Evolutionary conservation across 768 basidiomycete species (phyloP).

Genomic region (Kwoniella dejecticola): DNA sequence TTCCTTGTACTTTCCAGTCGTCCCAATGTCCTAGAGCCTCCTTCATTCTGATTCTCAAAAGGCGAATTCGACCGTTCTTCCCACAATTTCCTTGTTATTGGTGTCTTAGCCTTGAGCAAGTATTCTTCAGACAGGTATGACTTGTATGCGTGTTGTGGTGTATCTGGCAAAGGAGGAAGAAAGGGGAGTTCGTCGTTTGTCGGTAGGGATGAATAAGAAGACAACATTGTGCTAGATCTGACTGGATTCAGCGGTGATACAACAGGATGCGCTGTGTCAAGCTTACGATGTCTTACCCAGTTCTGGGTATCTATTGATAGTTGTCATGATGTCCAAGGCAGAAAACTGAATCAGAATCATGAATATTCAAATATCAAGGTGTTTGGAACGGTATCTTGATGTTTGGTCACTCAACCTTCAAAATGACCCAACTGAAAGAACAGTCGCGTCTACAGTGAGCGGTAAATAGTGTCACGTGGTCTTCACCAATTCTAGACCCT

Average conservation of each 20-base stretch:
- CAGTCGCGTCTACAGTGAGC: constrained; percentile 9
- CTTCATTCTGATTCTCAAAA: neutral
- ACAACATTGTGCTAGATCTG: constrained; percentile 2
- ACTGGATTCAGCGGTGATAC: neutral
- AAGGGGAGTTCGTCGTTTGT: constrained; percentile 24
- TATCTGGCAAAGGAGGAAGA: constrained; percentile 39
- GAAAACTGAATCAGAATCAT: neutral
- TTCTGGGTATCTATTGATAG: neutral
- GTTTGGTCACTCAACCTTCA: constrained; percentile 2
- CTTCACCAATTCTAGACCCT: no score
- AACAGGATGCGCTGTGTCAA: neutral
- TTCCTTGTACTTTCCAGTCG: neutral
- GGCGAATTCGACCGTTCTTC: constrained; percentile 1
- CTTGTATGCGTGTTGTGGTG: constrained; percentile 20
- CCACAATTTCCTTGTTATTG: neutral
- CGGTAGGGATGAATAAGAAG: constrained; percentile 8
- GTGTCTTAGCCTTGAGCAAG: neutral
- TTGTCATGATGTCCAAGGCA: neutral
- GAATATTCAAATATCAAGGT: neutral
- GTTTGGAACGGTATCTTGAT: no score
- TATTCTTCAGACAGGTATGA: neutral
- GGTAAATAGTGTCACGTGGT: no score
- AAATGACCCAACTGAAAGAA: constrained; percentile 4
- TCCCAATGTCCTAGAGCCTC: neutral
- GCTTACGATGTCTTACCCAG: constrained; percentile 2